Base-by-base conservation (phyloP, 805 yeast species). In the Pachysolen tannophilus region DNA sequence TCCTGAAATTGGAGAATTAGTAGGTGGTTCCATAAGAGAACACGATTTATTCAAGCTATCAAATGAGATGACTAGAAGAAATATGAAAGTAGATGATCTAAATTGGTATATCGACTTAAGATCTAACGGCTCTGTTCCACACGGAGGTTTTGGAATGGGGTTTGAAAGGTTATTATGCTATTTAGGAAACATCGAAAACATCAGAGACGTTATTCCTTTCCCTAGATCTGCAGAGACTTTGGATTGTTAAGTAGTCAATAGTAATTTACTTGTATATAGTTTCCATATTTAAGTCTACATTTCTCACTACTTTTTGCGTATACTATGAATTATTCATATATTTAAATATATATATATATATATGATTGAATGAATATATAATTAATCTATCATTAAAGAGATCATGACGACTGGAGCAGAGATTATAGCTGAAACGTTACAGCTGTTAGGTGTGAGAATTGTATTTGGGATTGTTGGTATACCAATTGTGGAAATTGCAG, bases 91-190 rank as follows among this genome's bases (percentile, higher is more conserved):
- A 0, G 69, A 65, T 2, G 71, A 73, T 14, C 55, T 92, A 55
- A 65, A 72, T 20, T 92, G 99, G 99, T 92, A 88, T 51, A 45
- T 80, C 19, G 71, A 78, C 1, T 63, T 82, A 7, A 66, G 98
- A 40, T 63, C 63, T 41, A 78, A 82, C 46, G 97, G 97, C 0
- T 63, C 82, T 3, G 79, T 79, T 16, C 95, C 97, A 0, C 97
- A 90, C 53, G 98, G 98, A 32, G 99, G 99, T 0, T 92, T 82
- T 58, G 99, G 99, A 0, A 63, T 92, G 65, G 99, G 99, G 0
- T 75, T 88, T 45, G 98, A 92, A 55, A 64, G 99, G 40, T 58
- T 92, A 20, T 55, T 92, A 11, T 75, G 82, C 36, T 88, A 79
- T 45, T 59, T 87, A 37, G 67, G 78, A 6, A 86, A 78, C 3